phyloP scores from a whole-genome alignment of 192 early-diverging fungal species.

The Anaeromyces robustus region DNA sequence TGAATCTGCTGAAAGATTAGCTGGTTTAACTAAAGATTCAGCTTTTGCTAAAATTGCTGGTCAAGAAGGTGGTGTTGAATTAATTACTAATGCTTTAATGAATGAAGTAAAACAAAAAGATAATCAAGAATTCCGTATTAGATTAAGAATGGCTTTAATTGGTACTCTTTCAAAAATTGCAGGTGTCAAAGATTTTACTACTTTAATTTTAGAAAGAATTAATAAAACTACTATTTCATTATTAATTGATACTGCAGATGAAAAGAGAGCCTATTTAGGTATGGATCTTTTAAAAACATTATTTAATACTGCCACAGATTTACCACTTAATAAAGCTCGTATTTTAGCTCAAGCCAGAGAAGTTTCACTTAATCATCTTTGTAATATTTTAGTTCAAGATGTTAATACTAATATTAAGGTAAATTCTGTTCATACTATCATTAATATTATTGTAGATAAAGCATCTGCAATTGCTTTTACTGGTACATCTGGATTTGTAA shows the following conservation, averaged over 20 bases:
- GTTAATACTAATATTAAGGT: not conserved
- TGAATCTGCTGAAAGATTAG: slow-evolving; percentile 11
- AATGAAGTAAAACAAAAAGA: not conserved
- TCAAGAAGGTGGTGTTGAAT: not conserved
- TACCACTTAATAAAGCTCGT: not conserved
- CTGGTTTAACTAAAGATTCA: slow-evolving; percentile 1
- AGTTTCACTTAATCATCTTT: not conserved
- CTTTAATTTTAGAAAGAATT: not conserved
- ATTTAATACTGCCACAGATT: not conserved
- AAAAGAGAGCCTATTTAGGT: not conserved
- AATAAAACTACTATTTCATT: not conserved
- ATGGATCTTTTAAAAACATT: not conserved
- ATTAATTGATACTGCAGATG: not conserved
- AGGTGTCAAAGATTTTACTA: not conserved
- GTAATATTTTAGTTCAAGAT: not conserved
- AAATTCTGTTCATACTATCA: not conserved
- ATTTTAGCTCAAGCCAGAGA: not conserved
- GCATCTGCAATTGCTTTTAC: not conserved
- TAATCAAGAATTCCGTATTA: not conserved
- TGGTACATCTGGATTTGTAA: not conserved
- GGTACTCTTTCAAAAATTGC: not conserved
- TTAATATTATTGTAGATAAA: not conserved
- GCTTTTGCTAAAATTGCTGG: not conserved
- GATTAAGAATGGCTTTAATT: not conserved
- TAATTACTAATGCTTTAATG: not conserved